These are phyloP conservation scores for Paramecium bursaria DNA, from an alignment of 73 alveolate species.

Conservation along the genomic window DNA sequence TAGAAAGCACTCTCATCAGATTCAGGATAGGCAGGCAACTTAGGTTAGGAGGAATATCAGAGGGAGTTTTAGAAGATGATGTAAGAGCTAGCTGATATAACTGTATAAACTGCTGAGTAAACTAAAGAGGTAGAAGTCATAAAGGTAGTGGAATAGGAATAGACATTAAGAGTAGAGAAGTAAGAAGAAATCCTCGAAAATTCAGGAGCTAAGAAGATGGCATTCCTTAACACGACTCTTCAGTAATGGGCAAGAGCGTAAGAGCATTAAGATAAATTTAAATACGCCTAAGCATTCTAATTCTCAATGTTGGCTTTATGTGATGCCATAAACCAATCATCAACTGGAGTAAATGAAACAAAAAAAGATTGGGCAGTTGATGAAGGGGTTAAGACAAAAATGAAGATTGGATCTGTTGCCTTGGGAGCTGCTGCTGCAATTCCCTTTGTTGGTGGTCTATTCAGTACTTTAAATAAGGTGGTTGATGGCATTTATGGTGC, in stretches of 20 bases:
- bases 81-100: no score
- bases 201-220: no score
- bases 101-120: no score
- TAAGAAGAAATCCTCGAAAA: no score
- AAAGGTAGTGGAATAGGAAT: no score
- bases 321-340: slow-evolving; percentile 35
- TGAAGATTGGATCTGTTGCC: slow-evolving; percentile 12
- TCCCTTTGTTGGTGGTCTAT: slow-evolving; percentile 18
- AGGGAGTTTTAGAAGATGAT: background rate
- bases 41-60: background rate
- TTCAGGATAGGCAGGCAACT: background rate
- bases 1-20: no score
- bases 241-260: no score
- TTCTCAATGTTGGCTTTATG: slow-evolving; percentile 38
- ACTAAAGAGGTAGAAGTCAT: no score
- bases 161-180: no score
- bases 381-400: background rate
- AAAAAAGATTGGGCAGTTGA: slow-evolving; percentile 19
- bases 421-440: slow-evolving; percentile 15
- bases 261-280: slow-evolving; percentile 17
- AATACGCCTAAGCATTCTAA: slow-evolving; percentile 49
- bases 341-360: background rate
- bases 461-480: slow-evolving; percentile 14
- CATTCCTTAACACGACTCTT: no score
- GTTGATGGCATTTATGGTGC: slow-evolving; percentile 8